phyloP scores from a whole-genome alignment of 208 protist species.

The Trypanosoma conorhini region DNA sequence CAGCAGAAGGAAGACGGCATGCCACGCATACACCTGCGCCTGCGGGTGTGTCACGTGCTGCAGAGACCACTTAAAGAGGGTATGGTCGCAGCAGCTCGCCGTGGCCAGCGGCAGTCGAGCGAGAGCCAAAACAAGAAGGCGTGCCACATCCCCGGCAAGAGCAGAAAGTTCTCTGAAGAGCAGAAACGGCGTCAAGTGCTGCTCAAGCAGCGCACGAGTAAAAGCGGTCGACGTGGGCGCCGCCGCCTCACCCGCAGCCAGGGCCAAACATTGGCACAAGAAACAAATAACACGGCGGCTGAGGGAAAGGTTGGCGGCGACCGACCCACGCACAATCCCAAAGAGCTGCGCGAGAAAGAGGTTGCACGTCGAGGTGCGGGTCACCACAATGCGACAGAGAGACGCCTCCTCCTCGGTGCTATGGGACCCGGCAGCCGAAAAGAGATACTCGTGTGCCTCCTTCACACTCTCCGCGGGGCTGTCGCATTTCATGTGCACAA shows the following conservation, averaged over 20 bases:
- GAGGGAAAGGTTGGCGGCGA: neutral
- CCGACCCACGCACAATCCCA: conserved; percentile 4
- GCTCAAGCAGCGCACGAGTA: conserved; percentile 22
- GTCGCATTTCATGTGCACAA: conserved; percentile 13
- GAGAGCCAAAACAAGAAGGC: conserved; percentile 28
- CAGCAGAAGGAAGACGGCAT: conserved; percentile 45
- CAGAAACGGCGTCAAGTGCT: conserved; percentile 23
- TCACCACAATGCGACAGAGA: conserved; percentile 23
- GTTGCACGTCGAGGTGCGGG: conserved; percentile 8
- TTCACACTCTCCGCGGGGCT: neutral
- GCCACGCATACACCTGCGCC: conserved; percentile 22
- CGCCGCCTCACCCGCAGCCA: conserved; percentile 1
- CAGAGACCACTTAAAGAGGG: conserved; percentile 30
- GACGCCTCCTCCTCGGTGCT: neutral
- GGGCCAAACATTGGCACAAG: conserved; percentile 21
- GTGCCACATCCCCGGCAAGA: conserved; percentile 26
- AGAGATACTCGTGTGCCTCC: conserved; percentile 16
- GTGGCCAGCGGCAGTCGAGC: conserved; percentile 8
- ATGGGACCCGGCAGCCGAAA: neutral
- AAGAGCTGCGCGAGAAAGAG: conserved; percentile 23
- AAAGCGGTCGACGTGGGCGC: neutral
- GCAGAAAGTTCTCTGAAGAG: conserved; percentile 17
- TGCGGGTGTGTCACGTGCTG: conserved; percentile 1
- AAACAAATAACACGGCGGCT: conserved; percentile 20
- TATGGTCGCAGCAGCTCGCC: conserved; percentile 28